phyloP scores from a whole-genome alignment of 2,329 filamentous ascomycete species.

The Pestalotiopsis fici region DNA sequence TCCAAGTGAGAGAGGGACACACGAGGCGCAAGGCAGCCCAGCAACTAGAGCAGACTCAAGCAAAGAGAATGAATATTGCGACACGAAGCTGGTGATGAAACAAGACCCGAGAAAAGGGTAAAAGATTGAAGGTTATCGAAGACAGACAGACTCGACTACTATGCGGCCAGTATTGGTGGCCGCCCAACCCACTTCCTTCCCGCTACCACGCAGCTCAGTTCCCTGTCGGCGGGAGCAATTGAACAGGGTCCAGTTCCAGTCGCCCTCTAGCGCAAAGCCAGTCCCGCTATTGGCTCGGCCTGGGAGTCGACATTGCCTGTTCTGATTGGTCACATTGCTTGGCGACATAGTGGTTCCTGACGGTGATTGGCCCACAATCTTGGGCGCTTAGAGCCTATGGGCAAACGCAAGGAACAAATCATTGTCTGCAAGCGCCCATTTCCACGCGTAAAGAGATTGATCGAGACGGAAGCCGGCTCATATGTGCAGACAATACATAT shows the following conservation, averaged over 20 bases:
- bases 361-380: constrained; percentile 23
- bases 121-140: constrained; percentile 19
- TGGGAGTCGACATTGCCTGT: constrained; percentile 1
- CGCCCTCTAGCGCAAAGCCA: neutral
- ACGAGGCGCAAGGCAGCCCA: neutral
- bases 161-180: constrained; percentile 21
- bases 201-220: constrained; percentile 7
- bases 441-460: constrained; percentile 12
- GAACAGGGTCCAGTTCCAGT: constrained; percentile 11
- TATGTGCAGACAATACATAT: neutral
- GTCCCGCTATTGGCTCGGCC: neutral
- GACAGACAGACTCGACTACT: constrained; percentile 3
- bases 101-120: constrained; percentile 16
- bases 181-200: constrained; percentile 18
- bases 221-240: neutral
- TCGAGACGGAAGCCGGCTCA: constrained; percentile 5
- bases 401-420: constrained; percentile 20
- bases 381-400: constrained; percentile 26
- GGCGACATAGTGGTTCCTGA: constrained; percentile 17
- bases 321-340: constrained; percentile 22
- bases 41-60: neutral
- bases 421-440: constrained; percentile 26
- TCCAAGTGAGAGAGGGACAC: neutral
- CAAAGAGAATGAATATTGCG: constrained; percentile 11
- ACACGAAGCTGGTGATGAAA: constrained; percentile 19